phyloP scores from a whole-genome alignment of 768 basidiomycete species.

The Boletus tylopilopsis region DNA sequence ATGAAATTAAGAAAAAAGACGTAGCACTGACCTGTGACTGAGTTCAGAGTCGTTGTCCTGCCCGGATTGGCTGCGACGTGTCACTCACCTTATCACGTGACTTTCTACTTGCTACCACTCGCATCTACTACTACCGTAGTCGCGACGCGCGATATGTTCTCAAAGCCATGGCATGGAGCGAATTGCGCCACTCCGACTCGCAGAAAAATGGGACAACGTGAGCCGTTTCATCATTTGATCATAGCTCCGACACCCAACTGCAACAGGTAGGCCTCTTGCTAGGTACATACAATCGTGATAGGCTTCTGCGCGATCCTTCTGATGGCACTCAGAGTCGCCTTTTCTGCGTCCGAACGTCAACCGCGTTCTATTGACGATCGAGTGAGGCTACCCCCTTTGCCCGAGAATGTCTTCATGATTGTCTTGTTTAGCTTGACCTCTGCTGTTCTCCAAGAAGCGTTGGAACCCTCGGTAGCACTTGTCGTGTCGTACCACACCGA shows the following conservation, averaged over 20 bases:
- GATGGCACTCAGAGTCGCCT: slow-evolving; percentile 46
- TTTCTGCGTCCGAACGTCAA: slow-evolving; percentile 42
- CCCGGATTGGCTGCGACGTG: no score
- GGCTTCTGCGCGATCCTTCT: slow-evolving; percentile 4
- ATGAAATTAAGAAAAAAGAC: neutral
- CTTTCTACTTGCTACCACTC: no score
- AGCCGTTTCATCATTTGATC: slow-evolving; percentile 29
- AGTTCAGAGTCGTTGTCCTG: no score
- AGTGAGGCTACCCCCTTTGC: slow-evolving; percentile 49
- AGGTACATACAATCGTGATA: slow-evolving; percentile 51
- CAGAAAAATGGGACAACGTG: slow-evolving; percentile 95
- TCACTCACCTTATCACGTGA: slow-evolving; percentile 18
- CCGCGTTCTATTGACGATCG: slow-evolving; percentile 64
- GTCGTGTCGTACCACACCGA: slow-evolving; percentile 86
- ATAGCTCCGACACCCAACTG: neutral
- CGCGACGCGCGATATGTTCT: slow-evolving; percentile 59
- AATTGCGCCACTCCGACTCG: slow-evolving; percentile 82
- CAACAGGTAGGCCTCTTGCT: slow-evolving; percentile 68
- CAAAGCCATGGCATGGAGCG: slow-evolving; percentile 73
- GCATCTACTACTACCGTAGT: slow-evolving; percentile 9
- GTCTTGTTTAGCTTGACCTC: slow-evolving; percentile 58
- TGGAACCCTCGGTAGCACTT: slow-evolving; percentile 55
- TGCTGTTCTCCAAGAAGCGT: slow-evolving; percentile 65
- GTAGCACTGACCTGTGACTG: slow-evolving; percentile 20
- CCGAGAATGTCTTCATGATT: slow-evolving; percentile 18